A percentile compares a stretch with the other conserved stretches of the same genome.
These are phyloP conservation scores for Russula olivacea DNA, from an alignment of 768 basidiomycete species.

Conservation along the genomic window DNA sequence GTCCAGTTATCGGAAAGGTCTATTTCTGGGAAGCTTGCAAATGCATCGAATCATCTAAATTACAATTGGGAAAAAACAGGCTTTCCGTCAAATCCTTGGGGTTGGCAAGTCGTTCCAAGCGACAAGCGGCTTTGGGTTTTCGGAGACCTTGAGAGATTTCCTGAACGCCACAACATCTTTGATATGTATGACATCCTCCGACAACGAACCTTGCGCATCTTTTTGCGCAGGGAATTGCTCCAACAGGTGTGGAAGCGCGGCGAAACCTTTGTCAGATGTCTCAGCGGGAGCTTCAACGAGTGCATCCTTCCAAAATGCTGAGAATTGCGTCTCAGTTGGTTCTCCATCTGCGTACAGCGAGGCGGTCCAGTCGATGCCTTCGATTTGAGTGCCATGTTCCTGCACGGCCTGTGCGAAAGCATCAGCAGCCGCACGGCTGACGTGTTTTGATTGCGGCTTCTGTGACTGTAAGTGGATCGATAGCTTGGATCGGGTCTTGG, in stretches of 20 bases:
- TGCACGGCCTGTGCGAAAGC: constrained; percentile 54
- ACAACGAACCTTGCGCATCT: constrained; percentile 43
- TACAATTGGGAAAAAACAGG: not conserved
- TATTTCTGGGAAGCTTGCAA: not conserved
- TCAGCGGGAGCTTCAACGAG: constrained; percentile 35
- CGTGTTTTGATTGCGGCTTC: constrained; percentile 50
- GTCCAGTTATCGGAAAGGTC: not conserved
- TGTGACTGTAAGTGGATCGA: constrained; percentile 78
- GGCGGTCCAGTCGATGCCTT: constrained; percentile 47
- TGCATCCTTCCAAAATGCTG: constrained; percentile 51
- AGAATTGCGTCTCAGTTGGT: constrained; percentile 57
- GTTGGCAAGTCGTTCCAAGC: constrained; percentile 69
- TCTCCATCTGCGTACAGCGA: constrained; percentile 45
- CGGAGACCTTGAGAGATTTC: constrained; percentile 46
- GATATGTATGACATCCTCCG: constrained; percentile 52
- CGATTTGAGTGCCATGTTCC: constrained; percentile 43
- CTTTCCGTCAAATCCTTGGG: constrained; percentile 43
- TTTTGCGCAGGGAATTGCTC: constrained; percentile 50
- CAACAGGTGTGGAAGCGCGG: constrained; percentile 51
- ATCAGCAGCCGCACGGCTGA: constrained; percentile 58
- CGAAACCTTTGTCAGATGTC: constrained; percentile 43
- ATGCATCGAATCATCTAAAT: not conserved
- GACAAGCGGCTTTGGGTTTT: constrained; percentile 60
- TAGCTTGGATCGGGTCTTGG: constrained; percentile 67
- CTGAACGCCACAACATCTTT: constrained; percentile 65